Evolutionary conservation across 2,329 filamentous ascomycete genomes (phyloP).

Genomic region (Mycocentrospora acerina): DNA sequence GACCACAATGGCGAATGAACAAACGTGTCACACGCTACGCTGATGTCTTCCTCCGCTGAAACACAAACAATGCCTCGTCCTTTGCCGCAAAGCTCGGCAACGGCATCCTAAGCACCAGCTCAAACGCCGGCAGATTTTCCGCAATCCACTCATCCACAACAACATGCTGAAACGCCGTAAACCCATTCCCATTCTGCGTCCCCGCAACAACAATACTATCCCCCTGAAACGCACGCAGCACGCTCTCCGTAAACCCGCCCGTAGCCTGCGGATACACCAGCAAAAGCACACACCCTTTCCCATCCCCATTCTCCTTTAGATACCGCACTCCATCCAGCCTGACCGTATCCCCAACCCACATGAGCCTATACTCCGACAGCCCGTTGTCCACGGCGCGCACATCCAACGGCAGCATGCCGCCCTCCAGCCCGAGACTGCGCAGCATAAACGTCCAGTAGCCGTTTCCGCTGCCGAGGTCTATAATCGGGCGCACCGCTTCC

Average conservation of each 20-base stretch:
- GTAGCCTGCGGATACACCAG: slow-evolving; percentile 74
- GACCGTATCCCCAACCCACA: slow-evolving; percentile 69
- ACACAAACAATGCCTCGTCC: slow-evolving; percentile 73
- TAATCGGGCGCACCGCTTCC: slow-evolving; percentile 51
- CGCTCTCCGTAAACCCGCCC: slow-evolving; percentile 63
- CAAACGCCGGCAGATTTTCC: slow-evolving; percentile 59
- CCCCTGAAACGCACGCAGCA: slow-evolving; percentile 63
- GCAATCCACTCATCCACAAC: slow-evolving; percentile 69
- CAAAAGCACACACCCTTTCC: slow-evolving; percentile 61
- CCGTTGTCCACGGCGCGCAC: slow-evolving; percentile 67
- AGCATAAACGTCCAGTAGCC: slow-evolving; percentile 78
- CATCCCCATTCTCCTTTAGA: slow-evolving; percentile 48
- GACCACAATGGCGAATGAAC: too few species aligned
- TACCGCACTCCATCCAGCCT: slow-evolving; percentile 62
- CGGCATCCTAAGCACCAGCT: slow-evolving; percentile 63
- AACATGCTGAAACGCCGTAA: slow-evolving; percentile 66
- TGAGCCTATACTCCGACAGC: slow-evolving; percentile 66
- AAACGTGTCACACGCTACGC: too few species aligned
- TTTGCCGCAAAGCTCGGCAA: slow-evolving; percentile 75
- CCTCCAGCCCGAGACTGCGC: slow-evolving; percentile 63
- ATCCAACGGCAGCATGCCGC: slow-evolving; percentile 56
- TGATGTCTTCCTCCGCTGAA: slow-evolving; percentile 42
- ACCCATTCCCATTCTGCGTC: slow-evolving; percentile 73
- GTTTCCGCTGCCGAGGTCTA: slow-evolving; percentile 71
- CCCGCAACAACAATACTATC: slow-evolving; percentile 70